phyloP scores from a whole-genome alignment of 2,329 filamentous ascomycete genomes.

The Arthrobotrys conoides region DNA sequence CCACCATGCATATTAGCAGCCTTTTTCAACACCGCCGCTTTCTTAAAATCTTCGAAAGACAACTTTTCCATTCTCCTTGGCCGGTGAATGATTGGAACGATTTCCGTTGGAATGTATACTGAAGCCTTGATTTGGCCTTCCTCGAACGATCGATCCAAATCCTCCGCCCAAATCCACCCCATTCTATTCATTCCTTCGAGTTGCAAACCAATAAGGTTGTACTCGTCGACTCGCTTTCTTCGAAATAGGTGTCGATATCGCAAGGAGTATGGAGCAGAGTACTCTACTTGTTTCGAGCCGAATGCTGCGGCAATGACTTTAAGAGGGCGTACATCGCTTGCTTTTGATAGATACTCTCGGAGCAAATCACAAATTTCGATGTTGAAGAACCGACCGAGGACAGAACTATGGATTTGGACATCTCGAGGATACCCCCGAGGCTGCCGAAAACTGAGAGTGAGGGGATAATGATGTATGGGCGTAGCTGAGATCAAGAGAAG shows the following conservation, averaged over 20 bases:
- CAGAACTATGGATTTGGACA: constrained; percentile 37
- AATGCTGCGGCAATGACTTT: constrained; percentile 34
- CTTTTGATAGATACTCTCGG: constrained; percentile 13
- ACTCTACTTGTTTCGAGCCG: constrained; percentile 43
- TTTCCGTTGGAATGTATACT: constrained; percentile 30
- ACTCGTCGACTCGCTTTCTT: constrained; percentile 32
- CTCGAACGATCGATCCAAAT: constrained; percentile 45
- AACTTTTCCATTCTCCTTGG: constrained; percentile 13
- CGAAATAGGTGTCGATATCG: constrained; percentile 14
- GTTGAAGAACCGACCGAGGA: constrained; percentile 29
- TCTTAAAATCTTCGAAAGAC: constrained; percentile 3
- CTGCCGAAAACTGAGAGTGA: constrained; percentile 24
- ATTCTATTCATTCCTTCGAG: constrained; percentile 48
- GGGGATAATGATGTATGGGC: constrained; percentile 1
- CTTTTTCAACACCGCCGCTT: background rate
- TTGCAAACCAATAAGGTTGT: constrained; percentile 46
- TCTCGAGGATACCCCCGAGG: background rate
- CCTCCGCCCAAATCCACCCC: constrained; percentile 59
- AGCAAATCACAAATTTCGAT: constrained; percentile 43
- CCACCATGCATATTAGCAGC: background rate
- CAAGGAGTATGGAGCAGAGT: constrained; percentile 33
- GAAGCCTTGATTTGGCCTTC: constrained; percentile 43
- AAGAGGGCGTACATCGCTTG: background rate
- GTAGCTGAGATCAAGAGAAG: constrained; percentile 19
- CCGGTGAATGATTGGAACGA: background rate